These are phyloP conservation scores for Mycena galopus DNA, from an alignment of 768 basidiomycete genomes.

Conservation along the genomic window DNA sequence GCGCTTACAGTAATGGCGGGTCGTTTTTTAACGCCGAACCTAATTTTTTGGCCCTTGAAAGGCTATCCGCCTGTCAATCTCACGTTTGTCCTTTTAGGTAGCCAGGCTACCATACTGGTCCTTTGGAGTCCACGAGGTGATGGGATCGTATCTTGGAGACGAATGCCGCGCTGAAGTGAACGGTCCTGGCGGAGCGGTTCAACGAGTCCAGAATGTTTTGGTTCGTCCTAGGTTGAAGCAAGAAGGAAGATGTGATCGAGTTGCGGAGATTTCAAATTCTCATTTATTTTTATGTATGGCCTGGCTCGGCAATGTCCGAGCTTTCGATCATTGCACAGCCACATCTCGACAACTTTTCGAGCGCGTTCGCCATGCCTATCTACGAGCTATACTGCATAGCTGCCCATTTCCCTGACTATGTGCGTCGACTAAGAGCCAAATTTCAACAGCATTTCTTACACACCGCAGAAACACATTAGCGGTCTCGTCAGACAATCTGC, in stretches of 20 bases:
- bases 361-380: slow-evolving; percentile 72
- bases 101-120: neutral
- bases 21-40: slow-evolving; percentile 1
- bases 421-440: slow-evolving; percentile 49
- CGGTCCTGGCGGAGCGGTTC: too few species aligned
- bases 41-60: slow-evolving; percentile 16
- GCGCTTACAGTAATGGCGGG: neutral
- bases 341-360: neutral
- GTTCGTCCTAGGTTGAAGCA: too few species aligned
- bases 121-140: slow-evolving; percentile 16
- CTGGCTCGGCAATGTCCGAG: too few species aligned
- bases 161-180: too few species aligned
- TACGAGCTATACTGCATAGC: slow-evolving; percentile 91
- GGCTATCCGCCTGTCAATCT: slow-evolving; percentile 28
- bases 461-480: slow-evolving; percentile 77
- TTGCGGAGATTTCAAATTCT: too few species aligned
- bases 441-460: neutral
- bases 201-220: too few species aligned
- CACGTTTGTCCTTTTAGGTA: slow-evolving; percentile 23
- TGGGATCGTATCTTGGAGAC: neutral
- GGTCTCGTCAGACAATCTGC: slow-evolving; percentile 80
- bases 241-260: too few species aligned
- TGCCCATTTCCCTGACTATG: slow-evolving; percentile 80
- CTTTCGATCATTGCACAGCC: too few species aligned
- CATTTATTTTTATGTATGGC: neutral